Conservation (phyloP, 139 green algal species). For the Zygnema cylindricum region DNA sequence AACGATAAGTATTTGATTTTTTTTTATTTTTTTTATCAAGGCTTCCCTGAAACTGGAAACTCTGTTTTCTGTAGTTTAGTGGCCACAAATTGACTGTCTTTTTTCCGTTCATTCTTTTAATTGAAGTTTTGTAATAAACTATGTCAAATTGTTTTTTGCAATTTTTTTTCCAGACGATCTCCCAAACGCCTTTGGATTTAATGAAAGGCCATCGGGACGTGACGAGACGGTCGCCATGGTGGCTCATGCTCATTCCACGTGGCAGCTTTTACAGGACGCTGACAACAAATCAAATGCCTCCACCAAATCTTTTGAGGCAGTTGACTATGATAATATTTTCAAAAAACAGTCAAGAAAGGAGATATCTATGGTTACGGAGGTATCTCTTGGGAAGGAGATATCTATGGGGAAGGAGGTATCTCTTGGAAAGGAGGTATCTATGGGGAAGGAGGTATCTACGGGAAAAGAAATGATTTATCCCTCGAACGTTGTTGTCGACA, state of each 20-base stretch:
- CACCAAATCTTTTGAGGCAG: background rate
- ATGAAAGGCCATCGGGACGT: background rate
- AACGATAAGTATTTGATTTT: too few relatives aligned
- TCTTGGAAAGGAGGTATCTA: background rate
- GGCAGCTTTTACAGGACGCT: background rate
- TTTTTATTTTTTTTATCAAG: too few relatives aligned
- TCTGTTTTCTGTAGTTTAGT: too few relatives aligned
- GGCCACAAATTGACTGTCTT: too few relatives aligned
- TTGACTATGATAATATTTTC: too few relatives aligned
- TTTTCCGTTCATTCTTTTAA: too few relatives aligned
- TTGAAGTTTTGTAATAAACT: too few relatives aligned
- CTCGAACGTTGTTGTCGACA: too few relatives aligned
- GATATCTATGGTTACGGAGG: background rate
- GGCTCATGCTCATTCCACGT: background rate
- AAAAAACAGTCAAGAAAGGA: background rate
- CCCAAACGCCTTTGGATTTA: constrained; percentile 12
- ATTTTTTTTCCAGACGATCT: constrained; percentile 23
- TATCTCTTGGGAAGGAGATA: background rate
- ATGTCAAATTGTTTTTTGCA: too few relatives aligned
- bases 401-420: background rate
- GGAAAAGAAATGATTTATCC: too few relatives aligned
- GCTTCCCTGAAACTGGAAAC: too few relatives aligned
- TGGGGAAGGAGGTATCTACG: background rate
- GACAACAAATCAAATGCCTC: background rate
- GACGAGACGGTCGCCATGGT: background rate